These are phyloP conservation scores for Huntiella abstrusa DNA, from an alignment of 2,329 filamentous ascomycete genomes.

Conservation along the genomic window DNA sequence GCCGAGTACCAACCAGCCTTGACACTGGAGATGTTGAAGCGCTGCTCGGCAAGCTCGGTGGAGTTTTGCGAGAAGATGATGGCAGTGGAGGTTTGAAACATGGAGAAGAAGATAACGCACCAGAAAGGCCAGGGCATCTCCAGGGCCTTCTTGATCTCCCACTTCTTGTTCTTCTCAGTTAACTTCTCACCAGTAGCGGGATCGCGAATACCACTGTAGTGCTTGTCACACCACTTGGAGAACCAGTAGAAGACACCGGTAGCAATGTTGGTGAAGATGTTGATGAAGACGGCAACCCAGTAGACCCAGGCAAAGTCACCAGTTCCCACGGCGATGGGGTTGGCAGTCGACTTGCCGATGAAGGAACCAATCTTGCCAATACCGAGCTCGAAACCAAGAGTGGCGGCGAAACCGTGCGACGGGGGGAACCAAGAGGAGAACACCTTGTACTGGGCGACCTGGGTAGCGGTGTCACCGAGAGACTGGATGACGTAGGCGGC, in stretches of 20 bases:
- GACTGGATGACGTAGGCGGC: conserved; percentile 34
- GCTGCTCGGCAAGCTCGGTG: conserved; percentile 40
- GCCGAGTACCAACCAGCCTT: conserved; percentile 42
- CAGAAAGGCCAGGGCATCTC: conserved; percentile 42
- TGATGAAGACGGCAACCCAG: conserved; percentile 44
- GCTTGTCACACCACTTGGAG: conserved; percentile 28
- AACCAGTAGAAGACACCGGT: conserved; percentile 37
- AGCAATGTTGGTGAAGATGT: conserved; percentile 39
- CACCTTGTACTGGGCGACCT: conserved; percentile 45
- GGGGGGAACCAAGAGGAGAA: conserved; percentile 48
- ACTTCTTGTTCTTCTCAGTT: conserved; percentile 39
- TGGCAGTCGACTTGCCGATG: conserved; percentile 39
- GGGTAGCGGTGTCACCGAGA: conserved; percentile 43
- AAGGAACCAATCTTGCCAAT: conserved; percentile 43
- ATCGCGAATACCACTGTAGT: conserved; percentile 29
- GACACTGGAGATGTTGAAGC: conserved; percentile 34
- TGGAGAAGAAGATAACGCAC: conserved; percentile 32
- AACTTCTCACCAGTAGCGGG: conserved; percentile 38
- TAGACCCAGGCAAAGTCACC: conserved; percentile 44
- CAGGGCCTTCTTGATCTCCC: conserved; percentile 35
- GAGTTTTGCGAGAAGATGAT: conserved; percentile 36
- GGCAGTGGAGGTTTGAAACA: conserved; percentile 39
- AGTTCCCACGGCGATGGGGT: conserved; percentile 35
- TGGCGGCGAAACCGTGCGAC: conserved; percentile 41
- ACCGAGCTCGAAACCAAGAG: conserved; percentile 38